These are phyloP conservation scores for Haberlea rhodopensis DNA, from an alignment of 257 asterid genomes.

Conservation along the genomic window DNA sequence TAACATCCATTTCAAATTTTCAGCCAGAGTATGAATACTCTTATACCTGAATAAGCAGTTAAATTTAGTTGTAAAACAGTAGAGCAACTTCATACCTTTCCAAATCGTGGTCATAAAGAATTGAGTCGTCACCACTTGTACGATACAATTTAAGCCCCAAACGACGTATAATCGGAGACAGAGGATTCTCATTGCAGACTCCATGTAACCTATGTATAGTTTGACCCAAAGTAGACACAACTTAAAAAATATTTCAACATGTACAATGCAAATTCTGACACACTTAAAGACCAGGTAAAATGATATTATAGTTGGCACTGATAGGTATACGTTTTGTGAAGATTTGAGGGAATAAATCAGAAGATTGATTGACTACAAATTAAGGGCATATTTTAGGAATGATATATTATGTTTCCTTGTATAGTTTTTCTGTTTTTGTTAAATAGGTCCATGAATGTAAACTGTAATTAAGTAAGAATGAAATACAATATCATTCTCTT, in stretches of 20 bases:
- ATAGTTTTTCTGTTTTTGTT: too few species aligned
- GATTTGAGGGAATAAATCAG: too few species aligned
- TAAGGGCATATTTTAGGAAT: too few species aligned
- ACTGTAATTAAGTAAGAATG: too few species aligned
- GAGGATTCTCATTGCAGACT: constrained; percentile 96
- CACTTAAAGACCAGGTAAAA: constrained; percentile 17
- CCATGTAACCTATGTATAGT: constrained; percentile 81
- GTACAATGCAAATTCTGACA: neutral
- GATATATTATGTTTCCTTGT: too few species aligned
- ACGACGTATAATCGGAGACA: constrained; percentile 87
- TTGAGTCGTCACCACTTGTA: constrained; percentile 94
- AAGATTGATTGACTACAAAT: too few species aligned
- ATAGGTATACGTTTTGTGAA: neutral
- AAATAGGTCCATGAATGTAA: too few species aligned
- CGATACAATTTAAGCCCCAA: constrained; percentile 86
- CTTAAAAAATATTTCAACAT: constrained; percentile 8
- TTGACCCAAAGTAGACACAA: constrained; percentile 14
- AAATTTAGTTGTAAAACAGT: constrained; percentile 6
- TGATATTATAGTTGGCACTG: constrained; percentile 15
- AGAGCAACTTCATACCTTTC: constrained; percentile 61
- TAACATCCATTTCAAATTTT: neutral
- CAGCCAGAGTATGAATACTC: neutral
- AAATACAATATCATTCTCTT: too few species aligned
- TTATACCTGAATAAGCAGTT: constrained; percentile 9
- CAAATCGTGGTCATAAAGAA: constrained; percentile 92